A percentile compares a stretch with the other conserved stretches of the same genome.
Evolutionary conservation across 345 rosid species (phyloP).

Genomic region (Melaleuca quinquenervia): DNA sequence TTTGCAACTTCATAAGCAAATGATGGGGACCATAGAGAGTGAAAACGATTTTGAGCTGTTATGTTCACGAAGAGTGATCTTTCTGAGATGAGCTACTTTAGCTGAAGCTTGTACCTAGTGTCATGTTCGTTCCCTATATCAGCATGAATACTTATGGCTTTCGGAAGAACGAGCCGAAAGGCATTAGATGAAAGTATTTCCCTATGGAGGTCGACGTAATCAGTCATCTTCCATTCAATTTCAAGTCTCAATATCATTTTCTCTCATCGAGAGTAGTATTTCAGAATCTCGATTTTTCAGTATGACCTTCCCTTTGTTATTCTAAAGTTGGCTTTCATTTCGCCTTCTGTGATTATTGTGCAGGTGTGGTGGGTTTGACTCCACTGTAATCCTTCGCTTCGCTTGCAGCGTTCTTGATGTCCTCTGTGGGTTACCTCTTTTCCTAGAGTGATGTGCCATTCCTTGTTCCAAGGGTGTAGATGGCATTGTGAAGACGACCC

Average conservation of each 20-base stretch:
- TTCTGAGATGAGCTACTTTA: not conserved
- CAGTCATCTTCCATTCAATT: not conserved
- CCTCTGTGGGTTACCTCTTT: not conserved
- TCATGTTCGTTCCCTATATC: not conserved
- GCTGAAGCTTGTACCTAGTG: not conserved
- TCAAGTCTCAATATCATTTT: not conserved
- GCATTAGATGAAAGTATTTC: not conserved
- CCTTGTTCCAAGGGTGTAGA: not conserved
- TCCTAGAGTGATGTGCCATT: not conserved
- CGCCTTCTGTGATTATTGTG: constrained; percentile 10
- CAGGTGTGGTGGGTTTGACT: constrained; percentile 81
- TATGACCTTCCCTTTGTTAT: not conserved
- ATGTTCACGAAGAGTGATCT: not conserved
- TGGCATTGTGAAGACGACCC: not conserved
- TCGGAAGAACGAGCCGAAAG: not conserved
- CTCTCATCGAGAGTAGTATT: not conserved
- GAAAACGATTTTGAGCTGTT: not conserved
- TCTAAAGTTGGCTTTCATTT: not conserved
- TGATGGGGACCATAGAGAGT: not conserved
- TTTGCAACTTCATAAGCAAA: not conserved
- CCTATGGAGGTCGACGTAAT: not conserved
- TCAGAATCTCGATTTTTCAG: not conserved
- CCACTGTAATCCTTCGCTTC: constrained; percentile 16
- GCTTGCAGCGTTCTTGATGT: not conserved
- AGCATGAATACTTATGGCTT: not conserved